Evolutionary conservation across 306 rosid genomes (phyloP), one percentile per base, ranked within the genome.

Genomic region (Abrus precatorius): DNA sequence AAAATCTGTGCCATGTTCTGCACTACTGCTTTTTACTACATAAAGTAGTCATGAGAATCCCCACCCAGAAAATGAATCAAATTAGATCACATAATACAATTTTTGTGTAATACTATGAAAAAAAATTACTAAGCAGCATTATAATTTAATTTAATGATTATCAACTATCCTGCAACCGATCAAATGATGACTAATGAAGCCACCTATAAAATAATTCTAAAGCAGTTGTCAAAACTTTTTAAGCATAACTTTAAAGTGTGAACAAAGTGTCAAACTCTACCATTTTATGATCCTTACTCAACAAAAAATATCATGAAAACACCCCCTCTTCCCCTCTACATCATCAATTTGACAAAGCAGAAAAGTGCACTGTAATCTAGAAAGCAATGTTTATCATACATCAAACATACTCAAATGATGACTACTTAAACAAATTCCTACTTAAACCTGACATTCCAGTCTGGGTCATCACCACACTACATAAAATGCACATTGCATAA

Each of bases 1-100:
- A 93, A 88, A 90, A 96, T 96, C 84, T 96, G 98, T 38, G 98
- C 99, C 99, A 96, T 96, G 74, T 87, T 85, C 86, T 83, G 87
- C 81, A 77, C 77, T 88, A 83, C 86, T 84, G 86, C 82, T 81
- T 75, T 80, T 79, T 63, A 20, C 89, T 78, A 68, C 28, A 78
- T 29, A 78, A 74, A 38, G 28, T 43, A 62, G 44, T 59, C 20
- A 70, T 62, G 69, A 70, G 78, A 82, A 75, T 2, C 54, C 72
- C 70, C 64, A 53, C 45, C 44, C 45, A 50, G 64, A 60, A 30
- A 27, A 14, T 0, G 40, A 72, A 64, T 33, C 27, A 30, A 53
- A 73, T 69, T 73, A 67, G 30, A 60, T 41, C 43, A 61, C 56
- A 52, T 44, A 32, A 11, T 43, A 61, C 12, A 48, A 27, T 20